These are phyloP conservation scores for Tulasnella sp. DNA, from an alignment of 768 basidiomycete genomes.

Conservation along the genomic window DNA sequence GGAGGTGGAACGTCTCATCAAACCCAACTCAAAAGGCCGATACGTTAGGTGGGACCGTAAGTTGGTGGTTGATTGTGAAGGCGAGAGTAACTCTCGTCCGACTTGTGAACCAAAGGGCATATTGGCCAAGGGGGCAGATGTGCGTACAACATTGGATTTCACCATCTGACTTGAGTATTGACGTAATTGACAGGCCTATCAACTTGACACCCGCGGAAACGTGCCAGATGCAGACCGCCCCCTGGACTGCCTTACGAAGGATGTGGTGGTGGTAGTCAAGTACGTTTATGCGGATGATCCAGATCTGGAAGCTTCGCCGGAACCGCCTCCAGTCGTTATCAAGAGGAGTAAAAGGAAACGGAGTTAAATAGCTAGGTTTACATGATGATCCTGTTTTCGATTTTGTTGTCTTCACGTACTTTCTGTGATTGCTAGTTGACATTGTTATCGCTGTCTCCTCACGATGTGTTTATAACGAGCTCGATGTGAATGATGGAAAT, in stretches of 20 bases:
- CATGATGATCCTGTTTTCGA: background rate
- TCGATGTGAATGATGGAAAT: background rate
- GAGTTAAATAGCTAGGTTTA: background rate
- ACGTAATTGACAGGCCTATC: slow-evolving; percentile 2
- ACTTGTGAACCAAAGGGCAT: background rate
- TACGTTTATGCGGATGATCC: slow-evolving; percentile 15
- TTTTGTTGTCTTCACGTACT: background rate
- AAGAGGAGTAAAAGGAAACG: slow-evolving; percentile 11
- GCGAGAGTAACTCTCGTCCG: background rate
- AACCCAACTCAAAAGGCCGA: slow-evolving; percentile 11
- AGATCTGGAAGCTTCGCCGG: background rate
- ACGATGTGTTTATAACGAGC: background rate
- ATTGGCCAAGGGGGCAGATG: background rate
- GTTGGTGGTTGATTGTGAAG: slow-evolving; percentile 7
- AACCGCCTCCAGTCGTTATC: background rate
- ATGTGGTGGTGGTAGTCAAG: slow-evolving; percentile 9
- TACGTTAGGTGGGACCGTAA: slow-evolving; percentile 12
- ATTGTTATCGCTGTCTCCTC: background rate
- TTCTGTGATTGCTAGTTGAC: background rate
- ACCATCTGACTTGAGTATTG: background rate
- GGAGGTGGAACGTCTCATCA: background rate
- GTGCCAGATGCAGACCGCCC: slow-evolving; percentile 5
- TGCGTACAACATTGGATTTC: background rate
- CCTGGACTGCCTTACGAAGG: slow-evolving; percentile 5
- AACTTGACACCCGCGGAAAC: slow-evolving; percentile 8